A percentile compares a stretch with the other conserved stretches of the same genome.
Evolutionary conservation across 345 rosid genomes (phyloP).

Genomic region (Eucalyptus pauciflora): DNA sequence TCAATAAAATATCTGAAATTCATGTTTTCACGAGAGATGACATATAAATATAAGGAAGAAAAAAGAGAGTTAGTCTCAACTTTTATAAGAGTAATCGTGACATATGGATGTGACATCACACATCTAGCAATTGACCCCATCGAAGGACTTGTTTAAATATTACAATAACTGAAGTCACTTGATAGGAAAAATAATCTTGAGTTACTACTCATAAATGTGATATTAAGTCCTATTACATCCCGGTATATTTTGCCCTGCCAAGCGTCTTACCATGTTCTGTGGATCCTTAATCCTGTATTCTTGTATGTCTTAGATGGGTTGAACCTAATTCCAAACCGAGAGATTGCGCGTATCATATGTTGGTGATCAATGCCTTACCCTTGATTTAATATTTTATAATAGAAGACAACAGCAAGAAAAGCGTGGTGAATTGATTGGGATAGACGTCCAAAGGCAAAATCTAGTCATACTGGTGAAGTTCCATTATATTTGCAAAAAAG

Average conservation of each 20-base stretch:
- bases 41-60: background rate
- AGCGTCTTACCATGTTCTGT: rapidly evolving
- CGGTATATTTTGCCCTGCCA: rapidly evolving
- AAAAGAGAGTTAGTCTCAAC: no score
- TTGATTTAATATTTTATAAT: rapidly evolving
- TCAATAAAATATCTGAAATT: background rate
- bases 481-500: rapidly evolving
- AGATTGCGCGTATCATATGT: rapidly evolving
- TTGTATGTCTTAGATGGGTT: no score
- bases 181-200: background rate
- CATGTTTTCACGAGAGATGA: background rate
- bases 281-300: no score
- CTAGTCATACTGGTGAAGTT: background rate
- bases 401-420: background rate
- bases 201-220: background rate
- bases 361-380: rapidly evolving
- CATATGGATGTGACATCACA: no score
- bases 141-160: rapidly evolving
- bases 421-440: background rate
- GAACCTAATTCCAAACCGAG: rapidly evolving
- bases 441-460: rapidly evolving
- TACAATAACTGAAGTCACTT: background rate
- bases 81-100: no score
- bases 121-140: background rate
- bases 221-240: rapidly evolving